These are phyloP conservation scores for Abrus precatorius DNA, from an alignment of 306 rosid genomes.

Conservation along the genomic window DNA sequence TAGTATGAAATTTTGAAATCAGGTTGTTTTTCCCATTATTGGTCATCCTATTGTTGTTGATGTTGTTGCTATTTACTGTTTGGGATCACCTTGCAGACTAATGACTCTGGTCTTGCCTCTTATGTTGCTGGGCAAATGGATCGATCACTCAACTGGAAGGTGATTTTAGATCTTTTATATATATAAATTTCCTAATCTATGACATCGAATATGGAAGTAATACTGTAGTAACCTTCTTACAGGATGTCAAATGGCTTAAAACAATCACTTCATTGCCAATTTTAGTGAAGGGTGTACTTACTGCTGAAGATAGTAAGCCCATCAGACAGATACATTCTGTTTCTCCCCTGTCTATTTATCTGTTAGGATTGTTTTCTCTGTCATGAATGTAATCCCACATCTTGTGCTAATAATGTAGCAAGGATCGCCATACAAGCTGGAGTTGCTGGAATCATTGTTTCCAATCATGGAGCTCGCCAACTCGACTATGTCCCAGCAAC, in stretches of 20 bases:
- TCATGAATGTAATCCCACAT: not conserved
- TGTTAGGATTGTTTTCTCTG: slow-evolving; percentile 12
- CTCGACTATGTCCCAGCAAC: slow-evolving; percentile 98
- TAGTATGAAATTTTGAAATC: slow-evolving; percentile 35
- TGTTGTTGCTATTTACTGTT: slow-evolving; percentile 17
- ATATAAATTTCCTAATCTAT: slow-evolving; percentile 1
- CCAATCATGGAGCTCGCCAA: slow-evolving; percentile 99
- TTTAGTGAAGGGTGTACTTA: slow-evolving; percentile 86
- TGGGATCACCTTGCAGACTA: slow-evolving; percentile 59
- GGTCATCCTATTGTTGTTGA: slow-evolving; percentile 14
- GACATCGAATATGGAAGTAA: slow-evolving; percentile 40
- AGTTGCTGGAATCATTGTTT: slow-evolving; percentile 89
- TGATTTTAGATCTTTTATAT: slow-evolving; percentile 35
- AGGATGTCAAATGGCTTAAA: slow-evolving; percentile 98
- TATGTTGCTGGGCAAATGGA: slow-evolving; percentile 80
- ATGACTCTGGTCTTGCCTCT: slow-evolving; percentile 82
- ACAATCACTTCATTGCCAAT: slow-evolving; percentile 92
- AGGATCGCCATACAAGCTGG: slow-evolving; percentile 79
- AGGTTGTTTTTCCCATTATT: not conserved
- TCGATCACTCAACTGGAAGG: slow-evolving; percentile 92
- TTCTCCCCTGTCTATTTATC: slow-evolving; percentile 24
- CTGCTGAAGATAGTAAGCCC: slow-evolving; percentile 86
- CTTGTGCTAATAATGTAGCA: slow-evolving; percentile 58
- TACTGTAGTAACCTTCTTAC: slow-evolving; percentile 42
- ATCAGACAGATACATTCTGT: not conserved